Evolutionary conservation across 129 eudicot genomes (phyloP).

Genomic region (Solidago caesia): DNA sequence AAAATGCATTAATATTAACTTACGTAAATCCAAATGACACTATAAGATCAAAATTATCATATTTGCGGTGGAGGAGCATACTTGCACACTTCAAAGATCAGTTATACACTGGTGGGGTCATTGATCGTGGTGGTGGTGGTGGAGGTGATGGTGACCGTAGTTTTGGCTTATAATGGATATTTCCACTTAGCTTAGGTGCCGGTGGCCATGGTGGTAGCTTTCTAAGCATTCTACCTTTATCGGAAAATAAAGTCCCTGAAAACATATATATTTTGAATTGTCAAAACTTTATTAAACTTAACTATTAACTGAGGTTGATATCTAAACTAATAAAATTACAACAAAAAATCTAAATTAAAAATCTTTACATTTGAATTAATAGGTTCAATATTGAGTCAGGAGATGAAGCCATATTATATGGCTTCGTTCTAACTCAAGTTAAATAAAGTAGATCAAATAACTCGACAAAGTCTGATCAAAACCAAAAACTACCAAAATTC

Average conservation of each 20-base stretch:
- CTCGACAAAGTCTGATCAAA: not conserved
- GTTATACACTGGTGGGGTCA: no score
- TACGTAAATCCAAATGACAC: no score
- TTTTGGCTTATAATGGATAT: not conserved
- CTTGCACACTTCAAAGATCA: no score
- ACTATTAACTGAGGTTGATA: no score
- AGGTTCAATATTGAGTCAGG: no score
- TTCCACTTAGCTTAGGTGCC: not conserved
- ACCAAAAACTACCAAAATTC: not conserved
- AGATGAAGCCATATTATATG: no score
- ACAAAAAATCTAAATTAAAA: not conserved
- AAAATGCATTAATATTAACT: no score
- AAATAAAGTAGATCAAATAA: not conserved
- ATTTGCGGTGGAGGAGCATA: no score
- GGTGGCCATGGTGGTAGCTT: not conserved
- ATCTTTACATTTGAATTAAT: not conserved
- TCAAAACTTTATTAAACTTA: not conserved
- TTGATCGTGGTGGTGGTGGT: not conserved
- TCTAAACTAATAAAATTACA: no score
- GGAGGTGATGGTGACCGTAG: not conserved
- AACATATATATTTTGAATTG: not conserved
- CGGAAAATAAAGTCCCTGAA: not conserved
- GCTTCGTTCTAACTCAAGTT: no score
- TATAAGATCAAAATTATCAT: no score
- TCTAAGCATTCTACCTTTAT: not conserved